Percentiles rank a stretch among this genome's conserved stretches.
Conservation (phyloP, 2,329 filamentous ascomycete genomes). For the Xylaria sp. region DNA sequence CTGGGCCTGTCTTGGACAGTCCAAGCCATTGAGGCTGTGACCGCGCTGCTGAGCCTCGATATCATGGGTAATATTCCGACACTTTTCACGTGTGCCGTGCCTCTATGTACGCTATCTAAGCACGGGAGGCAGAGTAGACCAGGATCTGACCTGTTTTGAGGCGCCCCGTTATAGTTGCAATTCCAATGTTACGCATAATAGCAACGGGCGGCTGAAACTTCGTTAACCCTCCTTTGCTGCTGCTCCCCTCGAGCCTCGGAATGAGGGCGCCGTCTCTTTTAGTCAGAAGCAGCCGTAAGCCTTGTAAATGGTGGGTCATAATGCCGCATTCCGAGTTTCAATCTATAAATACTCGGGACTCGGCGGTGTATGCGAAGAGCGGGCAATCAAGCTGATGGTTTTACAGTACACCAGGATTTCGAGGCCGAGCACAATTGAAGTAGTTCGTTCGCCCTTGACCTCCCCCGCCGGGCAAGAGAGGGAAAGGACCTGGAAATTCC, state of each 20-base stretch:
- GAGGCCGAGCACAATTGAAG: conserved; percentile 6
- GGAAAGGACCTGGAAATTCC: not conserved
- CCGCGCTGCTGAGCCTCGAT: too few relatives aligned
- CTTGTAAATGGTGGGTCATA: not conserved
- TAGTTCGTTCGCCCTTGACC: not conserved
- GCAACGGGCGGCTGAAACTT: conserved; percentile 14
- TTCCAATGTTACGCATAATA: not conserved
- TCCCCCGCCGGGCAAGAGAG: not conserved
- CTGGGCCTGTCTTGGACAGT: too few relatives aligned
- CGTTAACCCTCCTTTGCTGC: not conserved
- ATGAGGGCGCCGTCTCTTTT: not conserved
- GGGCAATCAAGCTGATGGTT: not conserved
- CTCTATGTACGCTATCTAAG: too few relatives aligned
- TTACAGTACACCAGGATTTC: conserved; percentile 1
- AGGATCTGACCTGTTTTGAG: too few relatives aligned
- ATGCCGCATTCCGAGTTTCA: not conserved
- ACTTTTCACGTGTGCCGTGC: too few relatives aligned
- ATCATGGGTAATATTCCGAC: too few relatives aligned
- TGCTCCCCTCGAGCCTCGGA: not conserved
- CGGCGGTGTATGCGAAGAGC: not conserved
- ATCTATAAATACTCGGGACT: conserved; percentile 4
- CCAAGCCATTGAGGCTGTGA: too few relatives aligned
- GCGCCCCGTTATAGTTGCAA: not conserved
- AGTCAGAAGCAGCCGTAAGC: not conserved
- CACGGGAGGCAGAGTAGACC: too few relatives aligned